phyloP scores from a whole-genome alignment of 768 basidiomycete genomes.

The Rhizopogon roseolus region DNA sequence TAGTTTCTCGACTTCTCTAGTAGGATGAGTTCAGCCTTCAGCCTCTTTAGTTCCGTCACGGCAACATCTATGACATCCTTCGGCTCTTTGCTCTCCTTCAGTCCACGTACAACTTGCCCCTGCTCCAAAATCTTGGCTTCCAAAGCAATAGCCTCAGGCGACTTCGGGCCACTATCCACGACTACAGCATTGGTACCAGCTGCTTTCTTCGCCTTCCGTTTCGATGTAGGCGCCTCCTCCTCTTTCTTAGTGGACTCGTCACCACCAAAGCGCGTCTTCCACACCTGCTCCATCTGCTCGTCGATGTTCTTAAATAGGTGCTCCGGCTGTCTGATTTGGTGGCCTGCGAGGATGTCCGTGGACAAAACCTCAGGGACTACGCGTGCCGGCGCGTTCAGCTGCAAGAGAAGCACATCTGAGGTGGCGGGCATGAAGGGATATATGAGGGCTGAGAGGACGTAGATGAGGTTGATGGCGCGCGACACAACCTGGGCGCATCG shows the following conservation, averaged over 20 bases:
- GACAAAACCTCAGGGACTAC: constrained; percentile 67
- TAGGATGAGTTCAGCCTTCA: constrained; percentile 54
- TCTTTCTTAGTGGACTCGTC: constrained; percentile 35
- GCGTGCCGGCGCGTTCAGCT: constrained; percentile 87
- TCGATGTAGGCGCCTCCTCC: constrained; percentile 37
- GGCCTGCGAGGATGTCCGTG: constrained; percentile 83
- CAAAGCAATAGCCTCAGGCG: constrained; percentile 64
- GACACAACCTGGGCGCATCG: constrained; percentile 90
- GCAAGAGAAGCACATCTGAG: constrained; percentile 70
- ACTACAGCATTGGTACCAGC: constrained; percentile 40
- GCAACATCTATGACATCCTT: constrained; percentile 43
- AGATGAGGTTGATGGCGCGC: constrained; percentile 90
- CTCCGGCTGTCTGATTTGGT: constrained; percentile 78
- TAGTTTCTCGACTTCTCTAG: constrained; percentile 5
- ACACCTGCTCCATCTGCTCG: constrained; percentile 81
- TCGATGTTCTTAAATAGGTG: constrained; percentile 95
- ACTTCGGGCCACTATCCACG: constrained; percentile 52
- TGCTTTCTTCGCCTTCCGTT: constrained; percentile 53
- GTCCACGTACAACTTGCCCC: constrained; percentile 64
- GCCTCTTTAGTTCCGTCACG: constrained; percentile 56
- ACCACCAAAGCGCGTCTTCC: constrained; percentile 79
- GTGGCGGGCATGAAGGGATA: constrained; percentile 98
- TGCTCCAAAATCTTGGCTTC: constrained; percentile 76
- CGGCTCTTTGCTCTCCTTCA: constrained; percentile 48
- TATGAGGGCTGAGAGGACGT: constrained; percentile 76